Base-by-base conservation (phyloP, 192 early-diverging fungal genomes). In the Coemansia sp. region DNA sequence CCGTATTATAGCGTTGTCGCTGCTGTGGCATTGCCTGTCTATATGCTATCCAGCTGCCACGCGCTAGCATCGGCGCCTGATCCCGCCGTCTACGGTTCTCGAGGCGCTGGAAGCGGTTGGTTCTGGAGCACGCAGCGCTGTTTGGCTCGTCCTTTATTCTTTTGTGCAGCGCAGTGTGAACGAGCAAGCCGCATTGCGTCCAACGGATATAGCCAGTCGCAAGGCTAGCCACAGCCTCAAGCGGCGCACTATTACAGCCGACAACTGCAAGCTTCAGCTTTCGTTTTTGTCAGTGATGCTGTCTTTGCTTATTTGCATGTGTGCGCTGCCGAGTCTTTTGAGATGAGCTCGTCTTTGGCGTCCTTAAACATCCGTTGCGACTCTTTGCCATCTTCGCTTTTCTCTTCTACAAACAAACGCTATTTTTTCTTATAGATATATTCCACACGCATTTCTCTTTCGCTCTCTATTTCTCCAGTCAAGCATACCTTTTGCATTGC, bases 311-410 rank as follows among this genome's bases (percentile, higher is more conserved):
- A 11, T 48, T 33, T 56, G 20, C 5, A 22, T 33, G 9, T 56
- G 15, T 34, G 54, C 32, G 54, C 54, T 34, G 54, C 20, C 54
- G 8, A 33, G 54, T 56, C 12, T 22, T 56, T 33, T 56, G 32
- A 34, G 48, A 12, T 65, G 3, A 54, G 51, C 39, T 61, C 36
- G 57, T 59, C 57, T 62, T 39, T 32, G n/a, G 41, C 17, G 56
- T 43, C 57, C 38, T 67, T 67, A 67, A 67, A 57, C 66, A 51
- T 51, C 59, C 57, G 56, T 32, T 18, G 18, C 17, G 45, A 48
- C 45, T 48, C 36, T 32, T 61, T 72, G 59, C 64, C 54, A 51
- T 62, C 12, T 61, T 60, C 35, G 43, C 51, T 73, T 69, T 11
- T 38, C 32, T 22, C 41, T 58, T 67, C 12, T 45, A 37, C 48